Percentiles rank a stretch among this genome's conserved stretches.
These are phyloP conservation scores for Kuraishia cidri DNA, from an alignment of 805 yeast species.

Conservation along the genomic window DNA sequence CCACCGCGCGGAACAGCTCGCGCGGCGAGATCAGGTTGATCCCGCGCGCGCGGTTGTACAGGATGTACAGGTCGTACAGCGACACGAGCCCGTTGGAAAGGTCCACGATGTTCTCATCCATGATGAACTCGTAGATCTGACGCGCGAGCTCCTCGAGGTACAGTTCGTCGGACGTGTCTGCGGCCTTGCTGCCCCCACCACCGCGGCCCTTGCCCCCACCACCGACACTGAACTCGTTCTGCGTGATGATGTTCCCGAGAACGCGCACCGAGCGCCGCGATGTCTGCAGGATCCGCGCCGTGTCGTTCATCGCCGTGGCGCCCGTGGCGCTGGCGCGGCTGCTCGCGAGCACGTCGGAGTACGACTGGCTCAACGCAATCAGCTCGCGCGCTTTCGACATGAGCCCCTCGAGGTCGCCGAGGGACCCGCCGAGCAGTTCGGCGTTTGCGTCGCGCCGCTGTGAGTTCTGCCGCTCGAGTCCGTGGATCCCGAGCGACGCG, in stretches of 20 bases:
- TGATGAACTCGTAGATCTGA: slow-evolving; percentile 67
- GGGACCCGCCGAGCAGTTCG: slow-evolving; percentile 52
- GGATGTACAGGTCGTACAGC: slow-evolving; percentile 50
- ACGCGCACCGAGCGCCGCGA: slow-evolving; percentile 18
- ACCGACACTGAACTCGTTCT: slow-evolving; percentile 15
- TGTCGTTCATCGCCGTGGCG: slow-evolving; percentile 11
- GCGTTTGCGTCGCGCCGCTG: slow-evolving; percentile 33
- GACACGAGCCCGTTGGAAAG: slow-evolving; percentile 52
- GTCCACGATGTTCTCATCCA: slow-evolving; percentile 29
- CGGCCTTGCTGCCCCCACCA: not conserved
- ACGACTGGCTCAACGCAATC: slow-evolving; percentile 43
- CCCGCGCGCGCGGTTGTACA: slow-evolving; percentile 59
- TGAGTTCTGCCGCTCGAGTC: not conserved
- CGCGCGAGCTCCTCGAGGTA: slow-evolving; percentile 62
- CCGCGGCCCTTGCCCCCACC: not conserved
- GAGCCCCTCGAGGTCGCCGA: slow-evolving; percentile 68
- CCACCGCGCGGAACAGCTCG: slow-evolving; percentile 58
- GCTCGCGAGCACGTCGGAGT: slow-evolving; percentile 15
- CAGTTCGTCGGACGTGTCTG: slow-evolving; percentile 4
- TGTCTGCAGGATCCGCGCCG: slow-evolving; percentile 14
- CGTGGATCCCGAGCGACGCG: not conserved
- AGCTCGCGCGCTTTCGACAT: slow-evolving; percentile 76
- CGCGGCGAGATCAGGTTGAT: slow-evolving; percentile 60
- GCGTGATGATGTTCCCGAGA: slow-evolving; percentile 16
- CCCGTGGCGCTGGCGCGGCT: slow-evolving; percentile 1